phyloP scores from a whole-genome alignment of 2,329 filamentous ascomycete genomes.

The Nectriaceae sp. region DNA sequence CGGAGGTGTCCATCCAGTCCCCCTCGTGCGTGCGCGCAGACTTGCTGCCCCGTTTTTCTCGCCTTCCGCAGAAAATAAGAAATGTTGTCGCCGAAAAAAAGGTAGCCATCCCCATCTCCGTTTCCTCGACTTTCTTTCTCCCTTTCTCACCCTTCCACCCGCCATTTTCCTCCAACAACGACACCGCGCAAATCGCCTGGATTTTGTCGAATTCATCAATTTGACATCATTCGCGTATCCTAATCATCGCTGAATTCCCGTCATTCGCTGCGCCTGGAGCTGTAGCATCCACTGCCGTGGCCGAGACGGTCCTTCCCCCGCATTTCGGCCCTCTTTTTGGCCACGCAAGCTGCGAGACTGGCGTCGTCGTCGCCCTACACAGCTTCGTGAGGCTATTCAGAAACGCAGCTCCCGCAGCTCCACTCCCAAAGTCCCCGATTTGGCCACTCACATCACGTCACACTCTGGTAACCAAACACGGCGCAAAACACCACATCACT shows the following conservation, averaged over 20 bases:
- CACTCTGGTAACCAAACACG: constrained; percentile 1
- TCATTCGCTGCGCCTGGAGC: constrained; percentile 36
- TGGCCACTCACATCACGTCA: constrained; percentile 25
- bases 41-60: constrained; percentile 49
- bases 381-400: constrained; percentile 44
- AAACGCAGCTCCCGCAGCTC: constrained; percentile 16
- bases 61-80: constrained; percentile 45
- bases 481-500: too few species aligned
- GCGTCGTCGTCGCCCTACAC: constrained; percentile 21
- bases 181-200: constrained; percentile 31
- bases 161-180: constrained; percentile 38
- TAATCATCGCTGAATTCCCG: constrained; percentile 38
- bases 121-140: constrained; percentile 23
- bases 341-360: constrained; percentile 6
- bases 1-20: constrained; percentile 4
- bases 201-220: constrained; percentile 44
- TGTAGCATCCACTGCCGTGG: constrained; percentile 30
- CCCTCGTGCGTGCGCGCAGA: constrained; percentile 21
- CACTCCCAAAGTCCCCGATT: constrained; percentile 14
- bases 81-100: constrained; percentile 48
- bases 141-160: constrained; percentile 25
- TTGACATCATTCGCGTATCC: constrained; percentile 34
- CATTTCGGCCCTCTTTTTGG: constrained; percentile 23
- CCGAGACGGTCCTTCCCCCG: constrained; percentile 25
- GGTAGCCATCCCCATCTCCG: constrained; percentile 52